Conservation (phyloP, 208 protist species). For the Leishmania braziliensis region DNA sequence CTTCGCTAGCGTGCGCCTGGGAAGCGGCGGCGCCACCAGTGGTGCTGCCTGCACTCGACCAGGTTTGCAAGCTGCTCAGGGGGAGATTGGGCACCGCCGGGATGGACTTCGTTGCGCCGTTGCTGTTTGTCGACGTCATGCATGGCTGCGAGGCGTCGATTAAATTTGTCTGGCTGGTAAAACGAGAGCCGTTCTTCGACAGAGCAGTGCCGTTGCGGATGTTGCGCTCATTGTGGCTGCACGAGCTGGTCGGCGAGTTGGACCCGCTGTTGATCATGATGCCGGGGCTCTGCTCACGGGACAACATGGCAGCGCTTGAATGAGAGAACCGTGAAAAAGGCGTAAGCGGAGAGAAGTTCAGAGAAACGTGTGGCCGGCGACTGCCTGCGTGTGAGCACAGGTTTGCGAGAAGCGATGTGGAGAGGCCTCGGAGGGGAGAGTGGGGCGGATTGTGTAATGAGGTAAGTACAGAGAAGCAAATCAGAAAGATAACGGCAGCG, state of each 20-base stretch:
- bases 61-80: constrained; percentile 11
- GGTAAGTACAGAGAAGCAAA: not conserved
- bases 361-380: not conserved
- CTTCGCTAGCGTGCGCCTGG: not conserved
- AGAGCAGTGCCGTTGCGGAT: not conserved
- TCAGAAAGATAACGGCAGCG: not conserved
- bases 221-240: not conserved
- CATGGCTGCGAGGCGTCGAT: not conserved
- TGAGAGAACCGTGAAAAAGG: not conserved
- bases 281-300: constrained; percentile 26
- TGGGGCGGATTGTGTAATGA: not conserved
- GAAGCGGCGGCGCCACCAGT: constrained; percentile 4
- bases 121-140: not conserved
- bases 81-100: constrained; percentile 14
- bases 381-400: not conserved
- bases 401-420: not conserved
- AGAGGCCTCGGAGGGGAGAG: not conserved
- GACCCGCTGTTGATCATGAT: constrained; percentile 13
- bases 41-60: constrained; percentile 6
- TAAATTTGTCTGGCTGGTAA: not conserved
- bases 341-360: not conserved
- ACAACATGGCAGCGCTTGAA: constrained; percentile 4
- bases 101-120: not conserved
- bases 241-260: not conserved
- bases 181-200: not conserved